Conservation (phyloP, 2,329 filamentous ascomycete genomes). For the Lachnellula cervina region DNA sequence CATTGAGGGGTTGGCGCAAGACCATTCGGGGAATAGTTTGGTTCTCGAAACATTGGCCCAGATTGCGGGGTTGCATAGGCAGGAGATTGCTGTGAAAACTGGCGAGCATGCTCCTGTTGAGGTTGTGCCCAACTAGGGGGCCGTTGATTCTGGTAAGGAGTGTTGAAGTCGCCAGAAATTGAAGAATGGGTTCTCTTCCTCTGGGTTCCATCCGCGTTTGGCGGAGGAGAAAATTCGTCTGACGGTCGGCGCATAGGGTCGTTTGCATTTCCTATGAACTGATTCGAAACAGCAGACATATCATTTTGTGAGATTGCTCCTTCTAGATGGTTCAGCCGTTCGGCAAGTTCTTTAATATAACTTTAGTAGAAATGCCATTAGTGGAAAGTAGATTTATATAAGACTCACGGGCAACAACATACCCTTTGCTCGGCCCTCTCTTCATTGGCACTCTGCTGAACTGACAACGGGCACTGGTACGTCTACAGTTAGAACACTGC, state of each 20-base stretch:
- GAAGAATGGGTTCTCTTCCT: slow-evolving; percentile 45
- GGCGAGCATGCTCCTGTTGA: slow-evolving; percentile 21
- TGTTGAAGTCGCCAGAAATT: slow-evolving; percentile 42
- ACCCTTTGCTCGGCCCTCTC: slow-evolving; percentile 84
- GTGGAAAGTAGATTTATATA: slow-evolving; percentile 5
- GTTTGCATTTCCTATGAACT: slow-evolving; percentile 37
- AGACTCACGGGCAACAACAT: slow-evolving; percentile 26
- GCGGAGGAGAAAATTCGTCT: slow-evolving; percentile 50
- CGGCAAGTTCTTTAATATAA: slow-evolving; percentile 88
- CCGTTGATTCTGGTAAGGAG: slow-evolving; percentile 35
- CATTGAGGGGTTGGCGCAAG: slow-evolving; percentile 28
- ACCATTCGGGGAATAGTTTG: slow-evolving; percentile 29
- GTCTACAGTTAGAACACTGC: slow-evolving; percentile 76
- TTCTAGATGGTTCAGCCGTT: slow-evolving; percentile 77
- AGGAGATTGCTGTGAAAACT: slow-evolving; percentile 13
- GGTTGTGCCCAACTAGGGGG: slow-evolving; percentile 3
- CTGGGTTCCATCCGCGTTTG: slow-evolving; percentile 35
- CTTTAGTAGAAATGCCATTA: slow-evolving; percentile 36
- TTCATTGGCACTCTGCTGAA: slow-evolving; percentile 89
- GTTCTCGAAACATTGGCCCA: slow-evolving; percentile 20
- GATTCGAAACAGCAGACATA: slow-evolving; percentile 25
- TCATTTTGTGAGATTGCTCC: slow-evolving; percentile 64
- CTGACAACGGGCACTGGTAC: slow-evolving; percentile 70
- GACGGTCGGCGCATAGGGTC: slow-evolving; percentile 37
- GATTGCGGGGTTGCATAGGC: slow-evolving; percentile 14